phyloP scores from a whole-genome alignment of 495 filamentous ascomycete species.

The Penicillium lividum region DNA sequence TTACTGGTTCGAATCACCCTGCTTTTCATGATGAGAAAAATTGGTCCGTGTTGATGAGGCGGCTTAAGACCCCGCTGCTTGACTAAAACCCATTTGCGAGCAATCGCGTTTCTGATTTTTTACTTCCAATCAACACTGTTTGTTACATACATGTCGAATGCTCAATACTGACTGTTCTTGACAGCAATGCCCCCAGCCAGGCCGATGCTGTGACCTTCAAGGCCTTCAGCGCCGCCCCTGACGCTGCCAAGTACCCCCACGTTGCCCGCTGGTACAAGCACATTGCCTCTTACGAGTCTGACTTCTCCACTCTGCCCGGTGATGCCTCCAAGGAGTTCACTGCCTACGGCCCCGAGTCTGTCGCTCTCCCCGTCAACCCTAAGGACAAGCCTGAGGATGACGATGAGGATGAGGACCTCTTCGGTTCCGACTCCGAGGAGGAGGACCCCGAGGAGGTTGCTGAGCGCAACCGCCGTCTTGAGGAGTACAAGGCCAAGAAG shows the following conservation, averaged over 20 bases:
- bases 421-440: constrained; percentile 91
- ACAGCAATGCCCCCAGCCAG: constrained; percentile 82
- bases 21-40: constrained; percentile 75
- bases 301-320: constrained; percentile 88
- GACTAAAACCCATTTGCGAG: constrained; percentile 79
- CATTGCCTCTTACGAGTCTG: constrained; percentile 84
- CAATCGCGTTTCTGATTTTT: constrained; percentile 78
- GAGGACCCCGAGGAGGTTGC: constrained; percentile 78
- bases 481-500: constrained; percentile 97
- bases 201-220: constrained; percentile 96
- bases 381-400: constrained; percentile 77
- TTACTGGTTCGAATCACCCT: constrained; percentile 14
- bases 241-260: constrained; percentile 84
- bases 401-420: constrained; percentile 80
- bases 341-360: constrained; percentile 84
- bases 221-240: constrained; percentile 73
- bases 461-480: constrained; percentile 83
- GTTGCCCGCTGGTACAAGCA: constrained; percentile 98
- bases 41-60: constrained; percentile 99
- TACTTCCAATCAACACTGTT: constrained; percentile 2
- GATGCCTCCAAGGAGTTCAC: constrained; percentile 87
- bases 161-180: constrained; percentile 33
- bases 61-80: constrained; percentile 93
- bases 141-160: not conserved
- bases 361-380: constrained; percentile 74